Conservation (phyloP, 2,329 filamentous ascomycete genomes). For the Mycosphaerelloides madeirae region DNA sequence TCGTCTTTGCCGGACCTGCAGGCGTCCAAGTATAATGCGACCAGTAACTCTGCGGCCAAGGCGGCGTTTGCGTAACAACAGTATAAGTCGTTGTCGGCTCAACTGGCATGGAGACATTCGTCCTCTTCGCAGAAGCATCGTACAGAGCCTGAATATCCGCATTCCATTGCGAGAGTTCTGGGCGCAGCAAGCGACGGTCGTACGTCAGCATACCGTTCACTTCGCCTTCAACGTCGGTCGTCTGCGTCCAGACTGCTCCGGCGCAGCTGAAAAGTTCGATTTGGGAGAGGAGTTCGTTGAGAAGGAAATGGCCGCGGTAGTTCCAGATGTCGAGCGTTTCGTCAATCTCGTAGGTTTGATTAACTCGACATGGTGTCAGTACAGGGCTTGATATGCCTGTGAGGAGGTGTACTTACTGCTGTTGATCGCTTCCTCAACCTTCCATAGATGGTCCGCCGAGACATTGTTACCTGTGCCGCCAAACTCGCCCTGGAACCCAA, state of each 20-base stretch:
- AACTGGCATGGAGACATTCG: slow-evolving; percentile 14
- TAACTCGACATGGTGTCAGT: slow-evolving; percentile 38
- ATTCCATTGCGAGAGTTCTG: slow-evolving; percentile 51
- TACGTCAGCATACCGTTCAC: slow-evolving; percentile 64
- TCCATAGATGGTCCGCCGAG: slow-evolving; percentile 62
- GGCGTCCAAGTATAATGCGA: slow-evolving; percentile 12
- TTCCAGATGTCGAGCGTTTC: slow-evolving; percentile 58
- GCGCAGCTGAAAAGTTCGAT: slow-evolving; percentile 57
- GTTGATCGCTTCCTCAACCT: slow-evolving; percentile 55
- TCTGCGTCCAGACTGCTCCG: slow-evolving; percentile 68
- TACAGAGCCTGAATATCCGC: slow-evolving; percentile 57
- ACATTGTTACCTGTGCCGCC: slow-evolving; percentile 65
- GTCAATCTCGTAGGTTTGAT: slow-evolving; percentile 65
- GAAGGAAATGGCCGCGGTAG: slow-evolving; percentile 55
- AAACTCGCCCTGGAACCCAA: slow-evolving; percentile 67
- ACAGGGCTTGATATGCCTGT: too few relatives aligned
- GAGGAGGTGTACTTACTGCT: slow-evolving; percentile 14
- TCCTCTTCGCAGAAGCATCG: slow-evolving; percentile 41
- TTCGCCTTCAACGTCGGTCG: slow-evolving; percentile 66
- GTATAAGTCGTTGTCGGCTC: not conserved
- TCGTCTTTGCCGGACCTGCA: slow-evolving; percentile 14
- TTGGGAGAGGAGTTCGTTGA: slow-evolving; percentile 47
- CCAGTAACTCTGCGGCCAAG: slow-evolving; percentile 13
- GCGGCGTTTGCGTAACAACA: slow-evolving; percentile 5
- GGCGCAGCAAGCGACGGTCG: slow-evolving; percentile 57